Evolutionary conservation across 2,329 filamentous ascomycete species (phyloP), one percentile per base, ranked within the genome.

Genomic region (Nigrospora sphaerica): DNA sequence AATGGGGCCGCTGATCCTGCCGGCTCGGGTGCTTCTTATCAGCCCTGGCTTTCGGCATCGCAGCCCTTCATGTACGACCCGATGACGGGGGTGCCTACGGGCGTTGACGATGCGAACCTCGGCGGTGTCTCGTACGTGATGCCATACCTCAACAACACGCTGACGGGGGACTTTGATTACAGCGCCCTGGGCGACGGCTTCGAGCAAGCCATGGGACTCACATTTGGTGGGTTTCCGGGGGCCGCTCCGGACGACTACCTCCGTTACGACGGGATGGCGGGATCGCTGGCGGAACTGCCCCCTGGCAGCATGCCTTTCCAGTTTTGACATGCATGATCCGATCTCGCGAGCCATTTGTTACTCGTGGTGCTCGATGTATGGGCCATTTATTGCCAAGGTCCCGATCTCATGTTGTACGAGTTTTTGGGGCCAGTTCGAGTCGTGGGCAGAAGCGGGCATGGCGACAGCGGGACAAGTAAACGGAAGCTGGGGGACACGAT

Each of bases 131-230:
- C 49, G 13, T 37, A 12, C 46, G 42, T 57, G 10, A 52, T 61
- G 42, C 62, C 62, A 3, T 68, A 62, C 59, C 50, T 62, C 33
- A 55, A 45, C 40, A 52, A 47, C 17, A 49, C 54, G 2, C 61
- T 64, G 31, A 52, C 54, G 3, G 49, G 50, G 11, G 65, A 68
- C 33, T 60, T 70, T 32, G 63, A 65, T 46, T 67, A 65, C 46
- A 52, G 53, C 38, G 61, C 49, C 37, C 55, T 70, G 17, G 64
- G 63, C 18, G 66, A 69, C 45, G 67, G 66, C 12, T 67, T 70
- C 46, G 67, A 67, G 44, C 66, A 71, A 45, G 69, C 68, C n/a
- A 64, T 71, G 63, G 68, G 68, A 35, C 57, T 70, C 46, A 70
- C 68, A 3, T 54, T 72, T 35, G 64, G 62, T 12, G 68, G 62